These are phyloP conservation scores for Populus tomentosa DNA, from an alignment of 441 rosid genomes.

Conservation along the genomic window DNA sequence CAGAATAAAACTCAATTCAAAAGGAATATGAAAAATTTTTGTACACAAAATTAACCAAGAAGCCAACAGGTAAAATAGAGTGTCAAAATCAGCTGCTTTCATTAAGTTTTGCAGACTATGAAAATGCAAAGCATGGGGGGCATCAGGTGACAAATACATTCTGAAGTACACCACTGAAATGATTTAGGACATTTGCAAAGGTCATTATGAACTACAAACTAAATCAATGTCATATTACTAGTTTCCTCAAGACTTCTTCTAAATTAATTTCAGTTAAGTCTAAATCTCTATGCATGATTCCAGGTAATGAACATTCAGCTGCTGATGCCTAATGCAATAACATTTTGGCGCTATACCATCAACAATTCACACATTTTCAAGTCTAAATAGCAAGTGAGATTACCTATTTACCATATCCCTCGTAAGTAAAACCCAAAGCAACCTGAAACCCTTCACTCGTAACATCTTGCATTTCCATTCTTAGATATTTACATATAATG, in stretches of 20 bases:
- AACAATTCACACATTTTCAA: not conserved
- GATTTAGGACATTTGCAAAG: not conserved
- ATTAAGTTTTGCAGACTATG: not conserved
- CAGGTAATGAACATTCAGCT: not conserved
- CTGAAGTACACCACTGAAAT: not conserved
- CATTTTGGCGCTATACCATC: not conserved
- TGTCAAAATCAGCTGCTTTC: not conserved
- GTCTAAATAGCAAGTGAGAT: not conserved
- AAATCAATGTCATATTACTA: not conserved
- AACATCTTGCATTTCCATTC: not conserved
- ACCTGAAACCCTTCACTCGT: not conserved
- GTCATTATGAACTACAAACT: not conserved
- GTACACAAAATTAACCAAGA: not conserved
- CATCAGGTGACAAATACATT: not conserved
- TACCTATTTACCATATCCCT: not conserved
- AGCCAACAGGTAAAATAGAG: not conserved
- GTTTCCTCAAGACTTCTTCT: not conserved
- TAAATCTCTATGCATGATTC: not conserved
- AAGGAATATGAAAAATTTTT: not conserved
- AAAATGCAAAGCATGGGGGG: not conserved
- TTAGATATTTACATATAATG: not conserved
- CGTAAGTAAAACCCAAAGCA: not conserved
- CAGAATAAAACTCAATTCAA: constrained; percentile 14
- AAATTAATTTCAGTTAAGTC: not conserved
- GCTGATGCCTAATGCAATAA: not conserved